Evolutionary conservation across 2,329 filamentous ascomycete species (phyloP), one percentile per base, ranked within the genome.

Genomic region (Stemphylium vesicarium): DNA sequence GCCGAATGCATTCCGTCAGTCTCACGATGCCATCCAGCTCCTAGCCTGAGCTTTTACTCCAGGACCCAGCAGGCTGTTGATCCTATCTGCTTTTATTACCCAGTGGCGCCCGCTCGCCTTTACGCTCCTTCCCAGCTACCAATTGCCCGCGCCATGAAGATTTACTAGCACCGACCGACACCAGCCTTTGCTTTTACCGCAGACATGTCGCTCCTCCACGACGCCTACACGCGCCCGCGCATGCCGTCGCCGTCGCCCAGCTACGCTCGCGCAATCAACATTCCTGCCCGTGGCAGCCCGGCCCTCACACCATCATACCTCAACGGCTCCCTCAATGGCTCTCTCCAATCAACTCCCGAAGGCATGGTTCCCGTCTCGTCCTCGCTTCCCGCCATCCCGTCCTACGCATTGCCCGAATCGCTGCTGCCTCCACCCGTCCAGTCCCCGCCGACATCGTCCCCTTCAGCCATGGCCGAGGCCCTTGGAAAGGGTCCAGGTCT

Each of bases 341-440:
- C 88, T 9, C 76, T 88, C 52, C 86, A 89, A 67, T 81, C 82
- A 2, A 90, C 89, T 0, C 88, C 89, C 4, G 88, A 91, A 63
- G 81, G 82, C 41, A 79, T 83, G 48, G 81, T 82, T 15, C 83
- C 82, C 32, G 79, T 81, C 58, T 76, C 82, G 50, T 85, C 85
- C 47, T 76, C 81, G 31, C 63, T 74, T 29, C 70, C 71, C 18
- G 60, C 64, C 39, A 70, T 72, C 33, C 65, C 82, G 10, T 84
- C 83, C 50, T 85, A 93, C 58, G 84, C 89, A 67, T 83, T 95
- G 39, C 89, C 90, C 31, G 91, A 94, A 63, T 82, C 90, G n/a
- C 80, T 89, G 40, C 77, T 91, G 59, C 78, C 59, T 79, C 82
- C 49, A 5, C 49, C 57, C 31, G 57, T 64, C 20, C 39, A 50